Conservation (phyloP, 306 rosid genomes). For the Herpetospermum pedunculosum region DNA sequence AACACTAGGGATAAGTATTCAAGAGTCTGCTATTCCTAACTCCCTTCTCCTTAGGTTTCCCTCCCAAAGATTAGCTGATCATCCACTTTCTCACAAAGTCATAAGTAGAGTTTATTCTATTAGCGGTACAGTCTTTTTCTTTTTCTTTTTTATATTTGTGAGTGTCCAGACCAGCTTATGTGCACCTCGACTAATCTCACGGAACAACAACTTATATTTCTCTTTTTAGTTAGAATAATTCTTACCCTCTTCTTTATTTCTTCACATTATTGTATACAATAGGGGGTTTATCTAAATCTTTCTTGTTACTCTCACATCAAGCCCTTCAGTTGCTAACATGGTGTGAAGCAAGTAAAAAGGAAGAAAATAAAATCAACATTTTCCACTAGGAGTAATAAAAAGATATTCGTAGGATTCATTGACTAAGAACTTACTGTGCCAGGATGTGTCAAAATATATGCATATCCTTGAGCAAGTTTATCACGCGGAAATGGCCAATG, state of each 20-base stretch:
- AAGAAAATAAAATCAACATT: not conserved
- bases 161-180: no score
- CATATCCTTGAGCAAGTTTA: slow-evolving; percentile 71
- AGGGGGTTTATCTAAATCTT: not conserved
- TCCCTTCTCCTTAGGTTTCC: not conserved
- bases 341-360: not conserved
- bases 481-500: slow-evolving; percentile 83
- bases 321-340: not conserved
- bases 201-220: no score
- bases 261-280: not conserved
- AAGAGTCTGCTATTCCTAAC: not conserved
- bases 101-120: not conserved
- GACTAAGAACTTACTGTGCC: slow-evolving; percentile 48
- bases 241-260: not conserved
- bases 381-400: not conserved
- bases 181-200: no score
- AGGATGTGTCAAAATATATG: slow-evolving; percentile 74
- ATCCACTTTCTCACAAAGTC: not conserved
- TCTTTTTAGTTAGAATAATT: not conserved
- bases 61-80: not conserved
- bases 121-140: no score
- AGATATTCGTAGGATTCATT: slow-evolving; percentile 1
- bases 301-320: not conserved
- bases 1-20: not conserved
- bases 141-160: no score